Evolutionary conservation across 169 alveolate species (phyloP).

Genomic region (Plasmodium vinckei): DNA sequence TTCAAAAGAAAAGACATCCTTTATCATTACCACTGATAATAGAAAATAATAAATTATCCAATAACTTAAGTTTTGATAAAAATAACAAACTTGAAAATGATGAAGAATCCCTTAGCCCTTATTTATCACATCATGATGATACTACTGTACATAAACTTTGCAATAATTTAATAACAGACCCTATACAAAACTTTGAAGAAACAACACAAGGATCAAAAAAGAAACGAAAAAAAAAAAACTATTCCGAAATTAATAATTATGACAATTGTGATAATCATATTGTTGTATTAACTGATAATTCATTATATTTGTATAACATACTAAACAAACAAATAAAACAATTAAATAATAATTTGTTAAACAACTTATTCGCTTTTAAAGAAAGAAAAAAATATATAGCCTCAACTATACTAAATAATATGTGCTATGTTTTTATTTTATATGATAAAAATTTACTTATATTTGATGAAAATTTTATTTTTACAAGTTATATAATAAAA

Average conservation of each 20-base stretch:
- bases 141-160: no score
- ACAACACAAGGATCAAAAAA: background rate
- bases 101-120: no score
- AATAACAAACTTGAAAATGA: no score
- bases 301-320: slow-evolving; percentile 44
- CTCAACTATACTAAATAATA: slow-evolving; percentile 12
- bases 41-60: no score
- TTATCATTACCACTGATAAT: no score
- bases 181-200: background rate
- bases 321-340: slow-evolving; percentile 12
- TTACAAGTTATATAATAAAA: slow-evolving; percentile 2
- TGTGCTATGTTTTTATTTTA: slow-evolving; percentile 40
- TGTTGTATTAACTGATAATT: slow-evolving; percentile 24
- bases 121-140: no score
- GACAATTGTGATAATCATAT: slow-evolving; percentile 15
- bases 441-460: slow-evolving; percentile 27
- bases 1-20: slow-evolving; percentile 2
- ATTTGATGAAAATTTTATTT: slow-evolving; percentile 24
- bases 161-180: no score
- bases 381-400: slow-evolving; percentile 35
- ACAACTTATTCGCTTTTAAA: slow-evolving; percentile 16
- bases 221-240: background rate
- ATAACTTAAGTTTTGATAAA: no score
- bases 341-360: slow-evolving; percentile 26
- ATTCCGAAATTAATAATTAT: no score